Evolutionary conservation across 2,329 filamentous ascomycete genomes (phyloP), one percentile per base, ranked within the genome.

Genomic region (Parastagonospora avenae): DNA sequence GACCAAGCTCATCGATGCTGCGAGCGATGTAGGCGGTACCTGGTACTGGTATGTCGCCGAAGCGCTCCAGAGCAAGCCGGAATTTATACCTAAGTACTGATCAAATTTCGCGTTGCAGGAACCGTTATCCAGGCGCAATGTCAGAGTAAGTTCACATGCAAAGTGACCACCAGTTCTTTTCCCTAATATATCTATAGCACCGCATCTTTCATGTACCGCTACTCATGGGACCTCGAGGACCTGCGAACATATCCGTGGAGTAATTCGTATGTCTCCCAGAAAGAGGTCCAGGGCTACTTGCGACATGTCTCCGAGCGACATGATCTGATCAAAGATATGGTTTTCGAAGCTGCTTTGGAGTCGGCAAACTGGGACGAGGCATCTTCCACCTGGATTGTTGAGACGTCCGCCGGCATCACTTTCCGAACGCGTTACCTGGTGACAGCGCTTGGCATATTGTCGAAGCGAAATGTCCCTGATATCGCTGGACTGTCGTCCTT

Each of bases 401-500:
- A 51, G 1, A 62, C 63, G 1, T 55, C 54, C 5, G 55, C 47
- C 2, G 70, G 64, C 4, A 45, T 51, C 2, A 48, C 36, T 5
- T 66, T 68, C 37, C 59, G 10, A 0, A 28, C 46, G 5, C 48
- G 50, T 2, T 60, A 58, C 35, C 37, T 62, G 4, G 15, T 62
- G 27, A 48, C 48, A 9, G 54, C 53, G 4, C 31, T 57, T 1
- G 56, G 59, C 2, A n/a, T 51, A 2, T 30, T 57, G 1, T 49
- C 49, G 2, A 45, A 43, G 4, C 36, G 31, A 14, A 49, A 55
- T 16, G 33, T 44, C 33, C 69, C 69, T 1, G 47, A 68, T 10
- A 72, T 77, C 31, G 58, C 64, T 3, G 74, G 74, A 2, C 51
- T 78, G 45, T 67, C 76, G 45, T 65, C 65, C 19, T 79, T 77